Evolutionary conservation across 805 yeast genomes (phyloP).

Genomic region (Metschnikowia lunata): DNA sequence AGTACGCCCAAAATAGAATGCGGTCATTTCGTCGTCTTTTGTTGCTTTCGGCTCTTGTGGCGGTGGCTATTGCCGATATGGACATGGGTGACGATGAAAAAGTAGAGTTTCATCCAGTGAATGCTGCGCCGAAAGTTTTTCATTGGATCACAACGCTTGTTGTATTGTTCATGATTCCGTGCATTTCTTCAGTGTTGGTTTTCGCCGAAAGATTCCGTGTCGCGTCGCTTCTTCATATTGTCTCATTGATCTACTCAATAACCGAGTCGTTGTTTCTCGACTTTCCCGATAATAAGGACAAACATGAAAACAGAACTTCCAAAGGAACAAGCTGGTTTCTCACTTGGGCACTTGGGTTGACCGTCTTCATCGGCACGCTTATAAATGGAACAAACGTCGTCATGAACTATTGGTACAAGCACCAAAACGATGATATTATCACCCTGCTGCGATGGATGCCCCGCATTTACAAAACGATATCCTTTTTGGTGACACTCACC

Average conservation of each 20-base stretch:
- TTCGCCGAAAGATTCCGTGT: conserved; percentile 47
- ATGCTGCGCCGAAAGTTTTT: conserved; percentile 51
- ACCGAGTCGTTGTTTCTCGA: conserved; percentile 54
- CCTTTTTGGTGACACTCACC: conserved; percentile 45
- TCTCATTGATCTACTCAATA: conserved; percentile 38
- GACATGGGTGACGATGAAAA: conserved; percentile 27
- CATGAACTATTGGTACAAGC: conserved; percentile 22
- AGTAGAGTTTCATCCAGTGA: conserved; percentile 39
- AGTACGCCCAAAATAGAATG: too few species aligned
- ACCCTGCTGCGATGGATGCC: conserved; percentile 10
- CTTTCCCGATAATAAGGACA: conserved; percentile 57
- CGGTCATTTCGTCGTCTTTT: not conserved
- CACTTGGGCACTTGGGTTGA: conserved; percentile 40
- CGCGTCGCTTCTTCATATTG: conserved; percentile 15
- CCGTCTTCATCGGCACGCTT: conserved; percentile 52
- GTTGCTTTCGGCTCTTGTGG: not conserved
- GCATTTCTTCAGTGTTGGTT: conserved; percentile 50
- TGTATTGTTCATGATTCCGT: conserved; percentile 50
- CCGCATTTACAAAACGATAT: conserved; percentile 38
- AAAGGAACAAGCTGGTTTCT: conserved; percentile 67
- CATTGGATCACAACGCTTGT: conserved; percentile 59
- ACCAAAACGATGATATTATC: conserved; percentile 2
- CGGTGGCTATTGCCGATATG: conserved; percentile 13
- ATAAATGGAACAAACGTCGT: conserved; percentile 49
- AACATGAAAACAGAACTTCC: conserved; percentile 64